Conservation (phyloP, 2,329 filamentous ascomycete genomes). For the Aspergillus melleus region DNA sequence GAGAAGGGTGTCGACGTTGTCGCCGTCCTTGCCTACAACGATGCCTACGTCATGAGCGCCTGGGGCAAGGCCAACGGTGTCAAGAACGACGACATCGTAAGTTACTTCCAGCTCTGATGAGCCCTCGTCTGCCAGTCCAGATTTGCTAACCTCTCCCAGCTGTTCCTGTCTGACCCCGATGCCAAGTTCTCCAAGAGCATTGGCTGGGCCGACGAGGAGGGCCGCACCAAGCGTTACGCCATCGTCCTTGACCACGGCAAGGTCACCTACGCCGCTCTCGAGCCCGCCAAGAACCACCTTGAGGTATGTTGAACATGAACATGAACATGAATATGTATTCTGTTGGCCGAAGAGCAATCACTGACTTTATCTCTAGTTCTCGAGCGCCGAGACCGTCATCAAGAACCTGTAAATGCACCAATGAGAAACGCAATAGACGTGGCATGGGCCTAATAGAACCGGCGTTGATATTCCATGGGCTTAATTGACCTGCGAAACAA, state of each 20-base stretch:
- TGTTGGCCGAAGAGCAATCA: not conserved
- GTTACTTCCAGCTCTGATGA: constrained; percentile 23
- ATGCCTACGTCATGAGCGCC: constrained; percentile 82
- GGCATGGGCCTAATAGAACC: constrained; percentile 15
- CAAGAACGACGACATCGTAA: constrained; percentile 67
- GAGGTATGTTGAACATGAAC: constrained; percentile 35
- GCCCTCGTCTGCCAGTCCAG: not conserved
- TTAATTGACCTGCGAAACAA: constrained; percentile 17
- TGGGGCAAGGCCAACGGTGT: constrained; percentile 87
- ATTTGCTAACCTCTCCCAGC: constrained; percentile 37
- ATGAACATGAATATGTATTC: no score
- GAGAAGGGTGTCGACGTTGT: constrained; percentile 80
- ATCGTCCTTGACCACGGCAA: constrained; percentile 82
- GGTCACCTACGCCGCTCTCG: constrained; percentile 76
- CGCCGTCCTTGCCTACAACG: constrained; percentile 80
- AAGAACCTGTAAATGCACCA: constrained; percentile 35
- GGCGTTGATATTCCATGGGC: constrained; percentile 16
- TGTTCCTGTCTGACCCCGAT: constrained; percentile 75
- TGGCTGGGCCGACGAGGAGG: constrained; percentile 71
- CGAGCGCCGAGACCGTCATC: constrained; percentile 40
- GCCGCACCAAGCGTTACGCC: constrained; percentile 76
- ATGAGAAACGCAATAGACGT: constrained; percentile 12
- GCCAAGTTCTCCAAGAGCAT: constrained; percentile 74
- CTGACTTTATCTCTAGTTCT: constrained; percentile 32
- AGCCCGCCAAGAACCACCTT: constrained; percentile 50